Conservation (phyloP, 371 early-diverging fungal species). For the Synchytrium microbalum region DNA sequence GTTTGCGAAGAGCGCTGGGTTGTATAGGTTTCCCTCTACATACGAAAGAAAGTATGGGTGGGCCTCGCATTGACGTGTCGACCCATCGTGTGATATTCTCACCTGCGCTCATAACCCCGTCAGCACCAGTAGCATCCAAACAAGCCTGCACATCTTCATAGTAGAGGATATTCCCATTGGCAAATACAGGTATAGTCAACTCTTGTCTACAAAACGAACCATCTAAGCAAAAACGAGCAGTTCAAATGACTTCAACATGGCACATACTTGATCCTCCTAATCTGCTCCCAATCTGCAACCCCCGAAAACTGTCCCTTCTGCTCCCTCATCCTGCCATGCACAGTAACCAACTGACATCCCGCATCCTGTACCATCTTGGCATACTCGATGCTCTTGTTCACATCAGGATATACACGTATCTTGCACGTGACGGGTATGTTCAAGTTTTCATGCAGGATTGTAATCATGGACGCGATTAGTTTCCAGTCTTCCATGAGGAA, state of each 20-base stretch:
- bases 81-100: constrained; percentile 7
- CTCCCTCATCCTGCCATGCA: constrained; percentile 94
- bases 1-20: constrained; percentile 76
- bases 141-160: constrained; percentile 82
- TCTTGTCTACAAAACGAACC: constrained; percentile 18
- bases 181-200: constrained; percentile 86
- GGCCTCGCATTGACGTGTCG: constrained; percentile 24
- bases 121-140: constrained; percentile 81
- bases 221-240: constrained; percentile 1
- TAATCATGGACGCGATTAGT: constrained; percentile 58
- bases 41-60: not conserved
- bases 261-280: constrained; percentile 82
- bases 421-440: constrained; percentile 97
- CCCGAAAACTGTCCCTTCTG: constrained; percentile 96
- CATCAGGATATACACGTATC: constrained; percentile 88
- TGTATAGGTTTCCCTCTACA: constrained; percentile 79
- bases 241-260: constrained; percentile 15
- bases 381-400: constrained; percentile 89
- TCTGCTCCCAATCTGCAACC: constrained; percentile 96
- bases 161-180: constrained; percentile 96
- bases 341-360: constrained; percentile 85
- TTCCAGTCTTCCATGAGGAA: constrained; percentile 93
- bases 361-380: constrained; percentile 95
- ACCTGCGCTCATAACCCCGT: constrained; percentile 91
- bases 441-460: constrained; percentile 68